Evolutionary conservation across 2,329 filamentous ascomycete genomes (phyloP).

Genomic region (Colletotrichum sp.): DNA sequence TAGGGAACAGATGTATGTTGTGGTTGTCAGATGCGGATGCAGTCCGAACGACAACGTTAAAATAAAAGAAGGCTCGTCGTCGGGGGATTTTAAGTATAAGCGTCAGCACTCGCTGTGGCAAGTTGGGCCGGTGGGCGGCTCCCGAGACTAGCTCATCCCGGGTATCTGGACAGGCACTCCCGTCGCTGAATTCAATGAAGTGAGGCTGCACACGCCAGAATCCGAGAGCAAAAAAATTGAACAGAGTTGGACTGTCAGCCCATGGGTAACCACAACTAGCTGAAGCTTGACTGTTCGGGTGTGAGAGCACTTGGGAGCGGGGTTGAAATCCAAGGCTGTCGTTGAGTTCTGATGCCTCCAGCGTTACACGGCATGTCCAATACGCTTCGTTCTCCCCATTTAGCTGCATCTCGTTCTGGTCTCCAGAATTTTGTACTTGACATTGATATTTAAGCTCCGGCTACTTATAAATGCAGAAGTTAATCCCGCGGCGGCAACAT

Average conservation of each 20-base stretch:
- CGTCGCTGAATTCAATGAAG: neutral
- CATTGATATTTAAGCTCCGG: neutral
- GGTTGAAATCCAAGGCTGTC: neutral
- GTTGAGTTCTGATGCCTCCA: neutral
- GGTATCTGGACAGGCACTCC: neutral
- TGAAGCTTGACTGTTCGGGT: neutral
- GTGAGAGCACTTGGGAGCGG: neutral
- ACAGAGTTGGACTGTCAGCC: neutral
- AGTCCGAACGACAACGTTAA: rapidly evolving
- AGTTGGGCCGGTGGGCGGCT: neutral
- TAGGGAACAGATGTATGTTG: neutral
- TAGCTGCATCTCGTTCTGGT: neutral
- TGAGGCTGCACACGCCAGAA: neutral
- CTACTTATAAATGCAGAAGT: neutral
- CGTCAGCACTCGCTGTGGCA: neutral
- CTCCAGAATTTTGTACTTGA: neutral
- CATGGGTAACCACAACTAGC: neutral
- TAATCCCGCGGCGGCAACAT: neutral
- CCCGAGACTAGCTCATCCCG: neutral
- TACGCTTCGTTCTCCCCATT: neutral
- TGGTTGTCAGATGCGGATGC: neutral
- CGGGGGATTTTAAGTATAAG: neutral
- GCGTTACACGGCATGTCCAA: neutral
- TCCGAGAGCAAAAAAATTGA: neutral
- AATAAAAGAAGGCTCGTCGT: neutral